These are phyloP conservation scores for Salix arbutifolia DNA, from an alignment of 345 rosid species.

Conservation along the genomic window DNA sequence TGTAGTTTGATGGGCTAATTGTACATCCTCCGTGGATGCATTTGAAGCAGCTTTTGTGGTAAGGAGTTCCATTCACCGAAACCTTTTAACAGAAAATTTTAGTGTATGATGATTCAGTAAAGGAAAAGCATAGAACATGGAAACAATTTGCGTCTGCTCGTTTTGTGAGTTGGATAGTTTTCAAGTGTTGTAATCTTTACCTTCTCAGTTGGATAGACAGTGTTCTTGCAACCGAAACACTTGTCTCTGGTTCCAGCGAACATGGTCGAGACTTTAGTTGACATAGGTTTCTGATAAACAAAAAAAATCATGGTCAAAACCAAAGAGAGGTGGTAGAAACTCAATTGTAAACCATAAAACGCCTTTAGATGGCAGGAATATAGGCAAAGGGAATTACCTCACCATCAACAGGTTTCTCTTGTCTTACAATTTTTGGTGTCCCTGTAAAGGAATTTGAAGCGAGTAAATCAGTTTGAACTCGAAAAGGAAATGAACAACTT, in stretches of 20 bases:
- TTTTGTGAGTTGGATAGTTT: not conserved
- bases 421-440: conserved; percentile 80
- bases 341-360: not conserved
- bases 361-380: not conserved
- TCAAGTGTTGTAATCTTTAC: conserved; percentile 28
- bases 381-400: conserved; percentile 49
- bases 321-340: not conserved
- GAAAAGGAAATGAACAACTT: not conserved
- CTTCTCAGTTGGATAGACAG: conserved; percentile 93
- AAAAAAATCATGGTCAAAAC: conserved; percentile 5
- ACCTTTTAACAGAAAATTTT: conserved; percentile 43
- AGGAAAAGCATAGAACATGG: not conserved
- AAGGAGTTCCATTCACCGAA: conserved; percentile 87
- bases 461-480: conserved; percentile 10
- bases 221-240: conserved; percentile 78
- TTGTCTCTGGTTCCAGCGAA: conserved; percentile 92
- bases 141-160: not conserved
- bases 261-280: conserved; percentile 76
- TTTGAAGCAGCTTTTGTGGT: conserved; percentile 98
- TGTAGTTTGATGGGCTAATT: conserved; percentile 89
- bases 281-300: conserved; percentile 58
- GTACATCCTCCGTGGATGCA: conserved; percentile 96
- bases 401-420: conserved; percentile 64
- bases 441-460: conserved; percentile 40
- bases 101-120: not conserved